A percentile compares a stretch with the other conserved stretches of the same genome.
These are phyloP conservation scores for Salix dunnii DNA, from an alignment of 345 rosid genomes.

Conservation along the genomic window DNA sequence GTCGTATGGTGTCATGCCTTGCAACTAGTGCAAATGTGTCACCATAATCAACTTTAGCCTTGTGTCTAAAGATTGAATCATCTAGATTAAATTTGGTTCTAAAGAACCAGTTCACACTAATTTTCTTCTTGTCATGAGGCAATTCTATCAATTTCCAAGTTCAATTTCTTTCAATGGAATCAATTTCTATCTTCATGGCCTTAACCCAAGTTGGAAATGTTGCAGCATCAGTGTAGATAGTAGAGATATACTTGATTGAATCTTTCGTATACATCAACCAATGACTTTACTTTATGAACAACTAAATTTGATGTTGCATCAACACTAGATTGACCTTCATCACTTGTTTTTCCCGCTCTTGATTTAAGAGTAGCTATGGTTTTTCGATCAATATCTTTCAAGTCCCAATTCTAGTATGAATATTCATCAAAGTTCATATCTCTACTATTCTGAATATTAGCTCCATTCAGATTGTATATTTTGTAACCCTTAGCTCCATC, in stretches of 20 bases:
- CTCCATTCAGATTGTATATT: not conserved
- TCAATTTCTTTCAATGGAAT: not conserved
- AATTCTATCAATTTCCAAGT: not conserved
- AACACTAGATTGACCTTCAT: not conserved
- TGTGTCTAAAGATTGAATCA: not conserved
- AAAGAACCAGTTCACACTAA: not conserved
- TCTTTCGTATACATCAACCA: not conserved
- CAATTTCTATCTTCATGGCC: too few species aligned
- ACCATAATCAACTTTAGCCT: too few species aligned
- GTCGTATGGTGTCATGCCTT: not conserved
- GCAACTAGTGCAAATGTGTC: too few species aligned
- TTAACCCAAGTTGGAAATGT: too few species aligned
- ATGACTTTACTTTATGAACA: not conserved
- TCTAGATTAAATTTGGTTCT: not conserved
- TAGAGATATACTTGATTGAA: not conserved
- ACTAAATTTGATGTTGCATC: not conserved
- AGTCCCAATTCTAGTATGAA: not conserved
- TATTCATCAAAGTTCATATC: slow-evolving; percentile 8
- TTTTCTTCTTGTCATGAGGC: not conserved
- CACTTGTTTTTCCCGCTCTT: not conserved
- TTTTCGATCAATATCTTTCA: not conserved
- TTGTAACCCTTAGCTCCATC: not conserved
- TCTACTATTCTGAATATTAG: not conserved
- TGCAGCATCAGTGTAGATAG: not conserved
- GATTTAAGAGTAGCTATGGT: too few species aligned